Evolutionary conservation across 179 eudicot genomes (phyloP).

Genomic region (Heliamphora pulchella): DNA sequence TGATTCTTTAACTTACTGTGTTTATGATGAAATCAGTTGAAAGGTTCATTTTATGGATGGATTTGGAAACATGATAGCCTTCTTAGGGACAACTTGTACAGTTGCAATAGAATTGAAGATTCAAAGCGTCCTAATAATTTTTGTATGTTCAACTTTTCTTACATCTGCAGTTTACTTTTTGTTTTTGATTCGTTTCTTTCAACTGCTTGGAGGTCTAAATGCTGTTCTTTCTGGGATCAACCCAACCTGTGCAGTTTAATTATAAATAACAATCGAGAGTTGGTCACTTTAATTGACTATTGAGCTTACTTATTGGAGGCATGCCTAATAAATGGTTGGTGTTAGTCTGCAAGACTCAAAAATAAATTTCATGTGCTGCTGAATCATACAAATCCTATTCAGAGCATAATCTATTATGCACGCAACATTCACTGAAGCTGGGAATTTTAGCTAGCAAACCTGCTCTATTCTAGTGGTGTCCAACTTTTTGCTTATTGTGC

Average conservation of each 20-base stretch:
- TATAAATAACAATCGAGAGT: not conserved
- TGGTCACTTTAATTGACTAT: not conserved
- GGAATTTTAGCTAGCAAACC: not conserved
- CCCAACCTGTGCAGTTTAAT: not conserved
- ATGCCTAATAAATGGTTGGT: not conserved
- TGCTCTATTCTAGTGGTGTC: not conserved
- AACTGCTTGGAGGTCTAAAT: not conserved
- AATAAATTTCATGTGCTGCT: not conserved
- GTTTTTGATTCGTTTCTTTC: not conserved
- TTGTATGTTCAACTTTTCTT: not conserved
- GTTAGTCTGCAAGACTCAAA: not conserved
- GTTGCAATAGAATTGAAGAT: not conserved
- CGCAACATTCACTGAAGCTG: not conserved
- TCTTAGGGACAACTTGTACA: not conserved
- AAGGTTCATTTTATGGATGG: not conserved
- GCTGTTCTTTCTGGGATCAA: not conserved
- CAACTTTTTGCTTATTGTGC: not conserved
- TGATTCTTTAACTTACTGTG: conserved; percentile 6
- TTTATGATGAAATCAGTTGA: not conserved
- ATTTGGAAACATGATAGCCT: not conserved
- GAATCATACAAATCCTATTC: not conserved
- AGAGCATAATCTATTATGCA: not conserved
- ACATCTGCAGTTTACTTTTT: not conserved
- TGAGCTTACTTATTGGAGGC: not conserved
- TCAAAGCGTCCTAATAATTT: not conserved